Base-by-base conservation (phyloP, 139 green algal species). In the Edaphochlamys debaryana region DNA sequence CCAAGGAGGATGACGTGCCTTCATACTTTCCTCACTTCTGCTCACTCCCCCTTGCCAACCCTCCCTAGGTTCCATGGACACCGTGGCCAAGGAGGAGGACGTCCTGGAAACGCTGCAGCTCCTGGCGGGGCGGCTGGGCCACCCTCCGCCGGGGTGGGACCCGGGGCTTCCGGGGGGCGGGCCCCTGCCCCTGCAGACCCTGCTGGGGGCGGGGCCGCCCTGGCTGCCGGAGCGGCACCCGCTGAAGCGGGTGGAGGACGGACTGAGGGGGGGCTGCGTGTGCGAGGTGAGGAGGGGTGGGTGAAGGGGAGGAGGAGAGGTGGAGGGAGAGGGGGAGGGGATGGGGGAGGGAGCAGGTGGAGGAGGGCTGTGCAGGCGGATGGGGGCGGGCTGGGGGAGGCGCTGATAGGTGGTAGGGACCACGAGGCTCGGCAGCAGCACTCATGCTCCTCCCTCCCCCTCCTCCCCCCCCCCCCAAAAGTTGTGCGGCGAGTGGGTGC, bases 21-120 rank as follows among this genome's bases (percentile, higher is more conserved):
- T n/a, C n/a, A n/a, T n/a, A n/a, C n/a, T n/a, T n/a, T n/a, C n/a
- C n/a, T n/a, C 13, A 52, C 30, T 3, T 45, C 42, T 13, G n/a
- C n/a, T 38, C 27, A 25, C 69, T 34, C 22, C 50, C 22, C 22
- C 71, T 6, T 52, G 30, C n/a, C n/a, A 22, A 45, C 20, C 69
- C 67, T 56, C 27, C 27, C 40, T 27, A 87, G 82, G 82, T 54
- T 74, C 66, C 74, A 86, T 80, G 38, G 54, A 85, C 42, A 45
- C 87, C 52, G 75, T 87, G 69, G 85, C 89, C 20, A 85, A 87
- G 66, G 86, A 92, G 80, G 76, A 79, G 38, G 89, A 93, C 67
- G 38, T 91, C 52, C 81, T 90, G 50, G 89, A 97, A 80, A 94
- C 89, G 1, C 62, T 98, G 50, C 68, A 94, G 85, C 85, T 95